These are phyloP conservation scores for Grigorovia yakushimaensis DNA, from an alignment of 805 yeast genomes.

Conservation along the genomic window DNA sequence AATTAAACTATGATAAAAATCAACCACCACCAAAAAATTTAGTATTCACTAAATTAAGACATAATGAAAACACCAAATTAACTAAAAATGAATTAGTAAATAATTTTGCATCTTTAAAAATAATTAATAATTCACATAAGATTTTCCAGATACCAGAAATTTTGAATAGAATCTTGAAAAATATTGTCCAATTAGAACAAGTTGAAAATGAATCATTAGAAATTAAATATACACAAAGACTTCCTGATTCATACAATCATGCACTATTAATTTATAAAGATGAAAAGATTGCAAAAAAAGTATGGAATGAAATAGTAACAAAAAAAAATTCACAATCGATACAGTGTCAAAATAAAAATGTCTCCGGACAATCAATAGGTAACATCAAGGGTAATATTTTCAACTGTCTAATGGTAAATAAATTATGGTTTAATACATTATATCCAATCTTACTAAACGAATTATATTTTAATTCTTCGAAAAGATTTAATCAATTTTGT, in stretches of 20 bases:
- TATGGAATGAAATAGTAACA: slow-evolving; percentile 27
- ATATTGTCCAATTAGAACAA: slow-evolving; percentile 9
- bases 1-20: background rate
- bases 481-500: slow-evolving; percentile 36
- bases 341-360: too few species aligned
- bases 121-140: slow-evolving; percentile 15
- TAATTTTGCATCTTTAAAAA: slow-evolving; percentile 6
- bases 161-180: slow-evolving; percentile 46
- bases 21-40: background rate
- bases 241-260: slow-evolving; percentile 57
- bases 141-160: slow-evolving; percentile 76
- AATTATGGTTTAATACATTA: slow-evolving; percentile 51
- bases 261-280: slow-evolving; percentile 58
- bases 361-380: background rate
- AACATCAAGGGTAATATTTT: slow-evolving; percentile 30
- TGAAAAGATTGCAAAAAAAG: slow-evolving; percentile 35
- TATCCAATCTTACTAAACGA: slow-evolving; percentile 44
- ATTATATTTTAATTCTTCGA: slow-evolving; percentile 43
- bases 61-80: background rate
- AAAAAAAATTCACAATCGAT: background rate
- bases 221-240: slow-evolving; percentile 42
- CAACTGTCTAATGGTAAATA: slow-evolving; percentile 62
- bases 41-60: background rate
- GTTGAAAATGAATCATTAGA: slow-evolving; percentile 40
- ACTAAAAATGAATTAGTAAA: slow-evolving; percentile 1